phyloP scores from a whole-genome alignment of 2,329 filamentous ascomycete genomes.

The Trichoderma sp. region DNA sequence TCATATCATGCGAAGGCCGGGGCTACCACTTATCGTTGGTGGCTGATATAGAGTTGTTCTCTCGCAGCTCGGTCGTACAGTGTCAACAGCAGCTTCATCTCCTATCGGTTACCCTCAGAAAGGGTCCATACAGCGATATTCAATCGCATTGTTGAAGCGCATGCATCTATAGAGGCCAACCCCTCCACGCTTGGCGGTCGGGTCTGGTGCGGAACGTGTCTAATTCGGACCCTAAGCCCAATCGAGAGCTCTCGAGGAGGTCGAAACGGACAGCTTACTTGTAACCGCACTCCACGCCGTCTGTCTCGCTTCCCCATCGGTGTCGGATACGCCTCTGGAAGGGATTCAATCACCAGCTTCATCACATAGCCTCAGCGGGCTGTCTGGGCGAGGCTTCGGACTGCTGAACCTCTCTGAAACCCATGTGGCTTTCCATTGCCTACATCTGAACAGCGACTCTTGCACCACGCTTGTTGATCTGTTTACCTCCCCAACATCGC shows the following conservation, averaged over 20 bases:
- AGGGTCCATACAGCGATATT: background rate
- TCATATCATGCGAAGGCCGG: no score
- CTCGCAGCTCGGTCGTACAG: constrained; percentile 4
- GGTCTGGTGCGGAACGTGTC: constrained; percentile 13
- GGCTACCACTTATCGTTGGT: no score
- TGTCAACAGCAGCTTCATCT: background rate
- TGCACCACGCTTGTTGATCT: constrained; percentile 17
- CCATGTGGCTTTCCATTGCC: constrained; percentile 22
- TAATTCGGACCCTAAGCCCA: constrained; percentile 31
- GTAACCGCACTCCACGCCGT: constrained; percentile 31
- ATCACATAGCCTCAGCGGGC: constrained; percentile 9
- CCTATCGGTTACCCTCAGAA: background rate
- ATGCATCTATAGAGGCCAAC: constrained; percentile 28
- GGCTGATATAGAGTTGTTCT: background rate
- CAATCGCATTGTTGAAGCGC: constrained; percentile 21
- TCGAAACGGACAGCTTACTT: constrained; percentile 36
- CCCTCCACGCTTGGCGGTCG: constrained; percentile 26
- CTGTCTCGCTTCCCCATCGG: background rate
- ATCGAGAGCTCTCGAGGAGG: constrained; percentile 33
- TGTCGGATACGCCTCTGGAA: constrained; percentile 24
- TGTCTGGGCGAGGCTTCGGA: constrained; percentile 10
- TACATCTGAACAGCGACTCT: background rate
- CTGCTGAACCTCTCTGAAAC: background rate
- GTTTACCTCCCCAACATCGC: constrained; percentile 28
- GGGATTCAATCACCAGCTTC: constrained; percentile 19